Percentiles rank a stretch among this genome's conserved stretches.
phyloP scores from a whole-genome alignment of 2,329 filamentous ascomycete species.

The Botrytis deweyae region DNA sequence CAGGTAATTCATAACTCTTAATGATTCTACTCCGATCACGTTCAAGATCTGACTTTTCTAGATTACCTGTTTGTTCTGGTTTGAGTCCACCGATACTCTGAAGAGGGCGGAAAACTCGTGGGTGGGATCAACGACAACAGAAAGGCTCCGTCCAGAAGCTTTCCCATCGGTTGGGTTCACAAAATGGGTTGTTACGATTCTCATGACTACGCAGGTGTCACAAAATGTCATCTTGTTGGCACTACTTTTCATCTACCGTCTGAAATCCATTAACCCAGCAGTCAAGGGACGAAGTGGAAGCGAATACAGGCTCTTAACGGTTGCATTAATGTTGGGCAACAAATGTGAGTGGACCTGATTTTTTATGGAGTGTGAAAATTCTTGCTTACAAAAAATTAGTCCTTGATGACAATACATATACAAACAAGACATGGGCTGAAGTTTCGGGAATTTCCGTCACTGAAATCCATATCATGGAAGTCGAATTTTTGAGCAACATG shows the following conservation, averaged over 20 bases:
- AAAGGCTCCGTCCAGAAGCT: constrained; percentile 67
- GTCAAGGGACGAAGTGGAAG: constrained; percentile 92
- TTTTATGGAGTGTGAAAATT: neutral
- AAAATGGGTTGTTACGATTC: constrained; percentile 89
- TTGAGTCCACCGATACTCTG: constrained; percentile 81
- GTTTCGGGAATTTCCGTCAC: constrained; percentile 91
- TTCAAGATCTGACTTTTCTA: constrained; percentile 43
- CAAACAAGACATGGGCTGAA: constrained; percentile 99
- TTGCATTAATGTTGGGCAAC: constrained; percentile 96
- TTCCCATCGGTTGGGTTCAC: constrained; percentile 76
- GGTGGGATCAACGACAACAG: constrained; percentile 43
- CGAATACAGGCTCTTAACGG: constrained; percentile 88
- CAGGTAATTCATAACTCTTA: constrained; percentile 55
- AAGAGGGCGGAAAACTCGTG: constrained; percentile 63
- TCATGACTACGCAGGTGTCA: constrained; percentile 93
- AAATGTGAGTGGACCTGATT: constrained; percentile 64
- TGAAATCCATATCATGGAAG: constrained; percentile 98
- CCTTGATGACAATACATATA: constrained; percentile 97
- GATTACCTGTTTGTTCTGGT: constrained; percentile 98
- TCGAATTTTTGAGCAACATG: constrained; percentile 99
- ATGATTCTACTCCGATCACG: neutral
- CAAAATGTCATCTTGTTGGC: constrained; percentile 92
- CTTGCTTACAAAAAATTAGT: constrained; percentile 50
- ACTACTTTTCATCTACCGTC: constrained; percentile 84
- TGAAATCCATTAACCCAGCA: constrained; percentile 85